Conservation (phyloP, 2,329 filamentous ascomycete genomes). For the Dothideomycetidae sp. region DNA sequence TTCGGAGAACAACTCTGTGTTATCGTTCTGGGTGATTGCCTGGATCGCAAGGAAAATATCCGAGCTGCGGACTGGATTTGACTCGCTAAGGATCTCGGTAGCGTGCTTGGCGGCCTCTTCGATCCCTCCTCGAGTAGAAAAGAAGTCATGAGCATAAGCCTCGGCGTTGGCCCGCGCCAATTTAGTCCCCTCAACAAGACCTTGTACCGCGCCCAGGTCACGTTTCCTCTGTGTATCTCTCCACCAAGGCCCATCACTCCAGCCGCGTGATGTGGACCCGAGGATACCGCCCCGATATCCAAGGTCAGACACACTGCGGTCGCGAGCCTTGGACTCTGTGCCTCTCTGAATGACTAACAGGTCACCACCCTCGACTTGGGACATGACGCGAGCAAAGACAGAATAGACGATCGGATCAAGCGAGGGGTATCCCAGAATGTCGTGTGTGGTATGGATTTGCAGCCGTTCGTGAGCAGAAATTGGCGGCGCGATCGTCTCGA, state of each 20-base stretch:
- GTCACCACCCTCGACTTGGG: constrained; percentile 96
- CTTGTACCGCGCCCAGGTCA: constrained; percentile 65
- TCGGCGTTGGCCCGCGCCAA: constrained; percentile 82
- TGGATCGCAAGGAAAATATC: constrained; percentile 96
- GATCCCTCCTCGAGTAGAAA: constrained; percentile 60
- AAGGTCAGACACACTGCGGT: constrained; percentile 45
- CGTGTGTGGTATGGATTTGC: constrained; percentile 93
- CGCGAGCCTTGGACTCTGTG: constrained; percentile 58
- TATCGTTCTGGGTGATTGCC: constrained; percentile 54
- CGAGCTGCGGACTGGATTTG: constrained; percentile 79
- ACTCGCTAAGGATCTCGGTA: constrained; percentile 63
- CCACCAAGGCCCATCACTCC: constrained; percentile 97
- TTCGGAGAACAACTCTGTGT: constrained; percentile 53
- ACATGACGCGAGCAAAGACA: constrained; percentile 91
- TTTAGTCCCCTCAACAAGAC: constrained; percentile 76
- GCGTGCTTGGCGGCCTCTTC: constrained; percentile 68
- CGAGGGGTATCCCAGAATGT: constrained; percentile 84
- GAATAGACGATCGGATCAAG: constrained; percentile 84
- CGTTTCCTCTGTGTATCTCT: constrained; percentile 49
- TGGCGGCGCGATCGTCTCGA: constrained; percentile 88
- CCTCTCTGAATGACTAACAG: constrained; percentile 88
- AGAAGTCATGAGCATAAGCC: constrained; percentile 74
- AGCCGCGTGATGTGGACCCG: constrained; percentile 43
- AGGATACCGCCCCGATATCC: constrained; percentile 36
- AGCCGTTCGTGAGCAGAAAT: constrained; percentile 95